Conservation (phyloP, 805 yeast genomes). For the Yarrowia deformans region DNA sequence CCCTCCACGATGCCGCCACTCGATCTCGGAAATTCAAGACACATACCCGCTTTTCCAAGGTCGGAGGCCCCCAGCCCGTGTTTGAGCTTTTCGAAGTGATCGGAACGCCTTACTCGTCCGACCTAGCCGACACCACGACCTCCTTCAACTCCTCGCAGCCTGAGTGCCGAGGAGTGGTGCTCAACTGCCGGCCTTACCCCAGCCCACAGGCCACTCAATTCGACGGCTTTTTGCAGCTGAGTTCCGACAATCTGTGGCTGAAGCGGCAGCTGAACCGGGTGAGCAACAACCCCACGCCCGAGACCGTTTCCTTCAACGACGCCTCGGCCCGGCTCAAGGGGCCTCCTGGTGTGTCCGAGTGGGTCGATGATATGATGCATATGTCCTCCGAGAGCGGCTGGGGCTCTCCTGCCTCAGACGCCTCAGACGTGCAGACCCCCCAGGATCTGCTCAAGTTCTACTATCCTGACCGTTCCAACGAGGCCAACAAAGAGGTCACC, state of each 20-base stretch:
- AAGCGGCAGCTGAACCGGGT: constrained; percentile 31
- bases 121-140: constrained; percentile 11
- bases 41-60: constrained; percentile 25
- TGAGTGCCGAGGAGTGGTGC: constrained; percentile 28
- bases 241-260: constrained; percentile 33
- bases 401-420: constrained; percentile 28
- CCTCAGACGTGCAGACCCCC: neutral
- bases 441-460: constrained; percentile 23
- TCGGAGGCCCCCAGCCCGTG: neutral
- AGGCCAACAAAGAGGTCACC: neutral
- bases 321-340: constrained; percentile 32
- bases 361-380: constrained; percentile 34
- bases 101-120: constrained; percentile 27
- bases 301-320: constrained; percentile 6
- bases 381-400: constrained; percentile 27
- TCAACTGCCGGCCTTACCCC: constrained; percentile 24
- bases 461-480: constrained; percentile 16
- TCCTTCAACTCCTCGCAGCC: constrained; percentile 10
- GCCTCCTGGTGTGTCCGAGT: constrained; percentile 24
- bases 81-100: constrained; percentile 35
- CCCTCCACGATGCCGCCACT: constrained; percentile 22
- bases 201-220: constrained; percentile 29
- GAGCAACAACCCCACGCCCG: neutral
- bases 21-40: constrained; percentile 26
- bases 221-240: constrained; percentile 31